Percentiles rank a stretch among this genome's conserved stretches.
phyloP scores from a whole-genome alignment of 768 basidiomycete species.

The Collybia sordida region DNA sequence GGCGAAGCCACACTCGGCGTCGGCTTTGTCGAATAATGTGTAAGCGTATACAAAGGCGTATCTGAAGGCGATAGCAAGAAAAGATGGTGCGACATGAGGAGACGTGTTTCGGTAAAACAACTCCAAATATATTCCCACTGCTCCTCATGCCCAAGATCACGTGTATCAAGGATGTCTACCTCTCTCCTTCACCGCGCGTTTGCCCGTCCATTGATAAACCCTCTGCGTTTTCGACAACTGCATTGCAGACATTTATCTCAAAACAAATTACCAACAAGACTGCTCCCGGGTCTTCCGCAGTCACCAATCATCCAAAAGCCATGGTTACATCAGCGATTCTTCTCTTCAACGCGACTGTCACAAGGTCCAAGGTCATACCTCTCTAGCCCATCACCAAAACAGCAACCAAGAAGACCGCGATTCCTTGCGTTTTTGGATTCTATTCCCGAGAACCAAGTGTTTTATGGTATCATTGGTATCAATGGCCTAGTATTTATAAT shows the following conservation, averaged over 20 bases:
- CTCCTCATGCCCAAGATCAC: constrained; percentile 7
- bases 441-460: constrained; percentile 51
- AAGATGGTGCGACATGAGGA: constrained; percentile 84
- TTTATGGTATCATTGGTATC: constrained; percentile 63
- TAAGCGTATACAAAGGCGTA: constrained; percentile 81
- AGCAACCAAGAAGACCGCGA: constrained; percentile 1
- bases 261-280: background rate
- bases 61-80: constrained; percentile 86
- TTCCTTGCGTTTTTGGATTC: constrained; percentile 45
- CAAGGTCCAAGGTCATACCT: constrained; percentile 13
- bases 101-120: constrained; percentile 5
- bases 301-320: background rate
- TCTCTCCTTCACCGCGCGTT: constrained; percentile 10
- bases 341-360: constrained; percentile 9
- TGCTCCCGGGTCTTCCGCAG: background rate
- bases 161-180: constrained; percentile 9
- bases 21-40: constrained; percentile 80
- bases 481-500: constrained; percentile 62
- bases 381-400: constrained; percentile 8
- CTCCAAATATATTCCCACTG: background rate
- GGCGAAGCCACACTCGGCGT: constrained; percentile 58
- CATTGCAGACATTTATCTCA: constrained; percentile 7
- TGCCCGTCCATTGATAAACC: background rate
- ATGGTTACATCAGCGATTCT: constrained; percentile 8
- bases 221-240: constrained; percentile 2